Percentiles rank a stretch among this genome's conserved stretches.
phyloP scores from a whole-genome alignment of 257 asterid species.

The Avicennia marina region DNA sequence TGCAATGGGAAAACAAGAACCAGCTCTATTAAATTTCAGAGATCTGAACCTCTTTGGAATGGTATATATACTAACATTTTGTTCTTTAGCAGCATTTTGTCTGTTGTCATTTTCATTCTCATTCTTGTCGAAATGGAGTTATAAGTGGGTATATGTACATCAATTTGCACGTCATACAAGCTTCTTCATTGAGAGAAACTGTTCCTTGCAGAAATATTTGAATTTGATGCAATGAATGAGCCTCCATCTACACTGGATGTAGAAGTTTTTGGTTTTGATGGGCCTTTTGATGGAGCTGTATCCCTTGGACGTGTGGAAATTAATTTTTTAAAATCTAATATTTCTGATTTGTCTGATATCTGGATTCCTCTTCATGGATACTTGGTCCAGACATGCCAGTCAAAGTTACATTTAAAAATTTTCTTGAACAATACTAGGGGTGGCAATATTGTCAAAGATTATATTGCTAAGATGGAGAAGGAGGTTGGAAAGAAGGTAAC shows the following conservation, averaged over 20 bases:
- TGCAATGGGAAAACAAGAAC: conserved; percentile 88
- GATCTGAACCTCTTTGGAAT: conserved; percentile 81
- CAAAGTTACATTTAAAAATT: conserved; percentile 83
- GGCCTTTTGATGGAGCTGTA: conserved; percentile 84
- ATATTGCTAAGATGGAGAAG: conserved; percentile 90
- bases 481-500: conserved; percentile 96
- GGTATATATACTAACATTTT: conserved; percentile 36
- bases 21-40: conserved; percentile 95
- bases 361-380: conserved; percentile 91
- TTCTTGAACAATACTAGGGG: conserved; percentile 83
- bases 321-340: conserved; percentile 71
- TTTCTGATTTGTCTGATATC: conserved; percentile 79
- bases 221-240: conserved; percentile 97
- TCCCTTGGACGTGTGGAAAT: conserved; percentile 88
- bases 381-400: conserved; percentile 95
- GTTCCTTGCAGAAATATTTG: conserved; percentile 78
- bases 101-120: neutral
- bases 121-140: neutral
- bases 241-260: conserved; percentile 89
- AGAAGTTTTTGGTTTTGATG: conserved; percentile 86
- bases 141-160: no score
- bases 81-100: neutral
- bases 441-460: conserved; percentile 67
- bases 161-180: neutral
- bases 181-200: conserved; percentile 15